These are phyloP conservation scores for Hypoxylon sp. DNA, from an alignment of 2,329 filamentous ascomycete genomes.

Conservation along the genomic window DNA sequence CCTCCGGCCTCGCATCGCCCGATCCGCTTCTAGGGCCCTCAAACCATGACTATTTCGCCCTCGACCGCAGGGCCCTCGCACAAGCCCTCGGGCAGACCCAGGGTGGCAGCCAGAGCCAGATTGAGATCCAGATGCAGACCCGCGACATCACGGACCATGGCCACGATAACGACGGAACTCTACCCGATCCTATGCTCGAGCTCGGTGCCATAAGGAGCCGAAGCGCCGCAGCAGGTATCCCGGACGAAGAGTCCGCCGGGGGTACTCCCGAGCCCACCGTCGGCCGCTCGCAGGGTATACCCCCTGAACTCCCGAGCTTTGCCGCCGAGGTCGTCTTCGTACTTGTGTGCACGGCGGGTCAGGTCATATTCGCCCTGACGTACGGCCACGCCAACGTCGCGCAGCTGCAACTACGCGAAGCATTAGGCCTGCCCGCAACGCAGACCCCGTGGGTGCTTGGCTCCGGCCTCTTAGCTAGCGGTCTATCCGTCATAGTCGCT, in stretches of 20 bases:
- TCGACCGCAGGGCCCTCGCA: conserved; percentile 31
- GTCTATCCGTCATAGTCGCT: conserved; percentile 57
- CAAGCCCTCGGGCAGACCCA: conserved; percentile 28
- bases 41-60: conserved; percentile 21
- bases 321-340: conserved; percentile 57
- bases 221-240: conserved; percentile 22
- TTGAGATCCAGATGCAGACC: conserved; percentile 30
- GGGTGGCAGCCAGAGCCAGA: conserved; percentile 2
- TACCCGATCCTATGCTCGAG: conserved; percentile 40
- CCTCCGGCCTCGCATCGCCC: conserved; percentile 40
- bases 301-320: conserved; percentile 56
- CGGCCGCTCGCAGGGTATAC: conserved; percentile 51
- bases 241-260: conserved; percentile 33
- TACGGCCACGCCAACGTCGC: conserved; percentile 57
- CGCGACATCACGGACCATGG: conserved; percentile 36
- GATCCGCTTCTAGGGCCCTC: conserved; percentile 35
- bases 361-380: conserved; percentile 58
- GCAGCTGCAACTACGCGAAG: conserved; percentile 54
- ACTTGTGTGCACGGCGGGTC: conserved; percentile 57
- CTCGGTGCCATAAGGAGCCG: conserved; percentile 39
- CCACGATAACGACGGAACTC: conserved; percentile 28
- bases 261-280: not conserved
- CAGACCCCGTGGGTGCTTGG: conserved; percentile 59
- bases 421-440: conserved; percentile 55
- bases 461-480: conserved; percentile 57